These are phyloP conservation scores for Trametes cinnabarina DNA, from an alignment of 768 basidiomycete species.

Conservation along the genomic window DNA sequence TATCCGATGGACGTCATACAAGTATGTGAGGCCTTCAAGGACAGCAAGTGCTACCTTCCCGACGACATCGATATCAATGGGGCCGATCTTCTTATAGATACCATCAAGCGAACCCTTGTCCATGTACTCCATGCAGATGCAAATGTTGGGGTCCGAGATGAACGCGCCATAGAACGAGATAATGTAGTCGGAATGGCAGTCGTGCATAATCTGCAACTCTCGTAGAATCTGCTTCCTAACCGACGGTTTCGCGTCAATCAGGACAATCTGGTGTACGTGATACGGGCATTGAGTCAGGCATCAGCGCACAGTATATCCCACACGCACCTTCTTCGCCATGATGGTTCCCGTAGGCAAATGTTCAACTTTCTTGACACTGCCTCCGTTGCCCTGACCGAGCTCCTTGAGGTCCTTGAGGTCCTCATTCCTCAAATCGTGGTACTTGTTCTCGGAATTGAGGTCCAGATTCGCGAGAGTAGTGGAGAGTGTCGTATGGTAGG, in stretches of 20 bases:
- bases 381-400: conserved; percentile 94
- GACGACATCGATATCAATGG: conserved; percentile 90
- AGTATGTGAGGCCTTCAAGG: conserved; percentile 90
- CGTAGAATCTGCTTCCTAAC: conserved; percentile 97
- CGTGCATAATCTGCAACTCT: conserved; percentile 98
- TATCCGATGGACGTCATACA: conserved; percentile 96
- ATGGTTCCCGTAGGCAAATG: conserved; percentile 87
- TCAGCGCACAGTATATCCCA: neutral
- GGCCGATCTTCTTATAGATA: conserved; percentile 93
- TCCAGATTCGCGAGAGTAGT: conserved; percentile 86
- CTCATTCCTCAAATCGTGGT: conserved; percentile 75
- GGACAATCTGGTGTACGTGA: conserved; percentile 64
- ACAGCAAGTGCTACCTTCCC: conserved; percentile 94
- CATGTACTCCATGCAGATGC: conserved; percentile 98
- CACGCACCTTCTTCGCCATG: conserved; percentile 95
- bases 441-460: conserved; percentile 81
- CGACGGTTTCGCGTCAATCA: conserved; percentile 94
- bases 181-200: conserved; percentile 90
- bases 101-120: conserved; percentile 92
- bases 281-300: neutral
- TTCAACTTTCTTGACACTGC: conserved; percentile 94
- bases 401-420: conserved; percentile 90
- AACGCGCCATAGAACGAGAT: conserved; percentile 98
- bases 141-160: conserved; percentile 95
- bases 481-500: conserved; percentile 76